phyloP scores from a whole-genome alignment of 257 asterid species.

The Fraxinus americana region DNA sequence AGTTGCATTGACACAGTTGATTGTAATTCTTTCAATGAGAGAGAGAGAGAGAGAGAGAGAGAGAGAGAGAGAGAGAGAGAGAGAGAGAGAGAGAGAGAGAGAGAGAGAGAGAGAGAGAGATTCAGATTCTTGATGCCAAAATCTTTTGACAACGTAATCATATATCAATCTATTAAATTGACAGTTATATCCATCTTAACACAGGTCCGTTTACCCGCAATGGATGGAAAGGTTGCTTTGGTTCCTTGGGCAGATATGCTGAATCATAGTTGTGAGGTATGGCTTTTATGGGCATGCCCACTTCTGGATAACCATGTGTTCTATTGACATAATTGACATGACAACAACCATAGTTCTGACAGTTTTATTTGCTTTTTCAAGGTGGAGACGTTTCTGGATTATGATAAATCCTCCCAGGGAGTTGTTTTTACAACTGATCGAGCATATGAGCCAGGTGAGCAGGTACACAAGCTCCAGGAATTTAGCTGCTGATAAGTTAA shows the following conservation, averaged over 20 bases:
- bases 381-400: conserved; percentile 91
- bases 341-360: conserved; percentile 24
- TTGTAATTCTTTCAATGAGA: neutral
- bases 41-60: neutral
- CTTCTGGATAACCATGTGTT: conserved; percentile 13
- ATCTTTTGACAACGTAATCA: neutral
- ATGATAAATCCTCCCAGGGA: conserved; percentile 84
- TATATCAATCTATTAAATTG: neutral
- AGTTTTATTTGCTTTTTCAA: conserved; percentile 36
- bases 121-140: neutral
- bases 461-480: conserved; percentile 60
- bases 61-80: neutral
- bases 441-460: conserved; percentile 99
- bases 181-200: conserved; percentile 13
- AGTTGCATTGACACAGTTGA: conserved; percentile 26
- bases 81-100: neutral
- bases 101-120: neutral
- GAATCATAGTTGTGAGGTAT: conserved; percentile 86
- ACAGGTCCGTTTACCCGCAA: conserved; percentile 88
- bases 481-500: conserved; percentile 5
- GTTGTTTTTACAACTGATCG: conserved; percentile 89
- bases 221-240: conserved; percentile 87
- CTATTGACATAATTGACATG: conserved; percentile 5
- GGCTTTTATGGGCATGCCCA: conserved; percentile 18
- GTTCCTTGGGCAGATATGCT: conserved; percentile 99